These are phyloP conservation scores for Pilaira anomala DNA, from an alignment of 192 early-diverging fungal species.

Conservation along the genomic window DNA sequence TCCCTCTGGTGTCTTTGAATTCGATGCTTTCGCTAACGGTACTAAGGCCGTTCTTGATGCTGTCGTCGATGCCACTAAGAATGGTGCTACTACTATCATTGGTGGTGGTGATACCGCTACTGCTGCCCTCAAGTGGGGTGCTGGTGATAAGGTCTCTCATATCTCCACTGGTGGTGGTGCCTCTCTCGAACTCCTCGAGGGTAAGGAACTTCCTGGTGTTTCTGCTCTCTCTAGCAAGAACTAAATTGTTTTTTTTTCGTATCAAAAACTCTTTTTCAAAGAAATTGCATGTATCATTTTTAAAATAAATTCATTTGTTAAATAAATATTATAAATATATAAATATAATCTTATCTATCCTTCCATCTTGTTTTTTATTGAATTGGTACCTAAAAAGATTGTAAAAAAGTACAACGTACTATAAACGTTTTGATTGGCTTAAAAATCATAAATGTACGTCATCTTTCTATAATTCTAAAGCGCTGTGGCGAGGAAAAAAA, in stretches of 20 bases:
- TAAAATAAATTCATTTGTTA: too few species aligned
- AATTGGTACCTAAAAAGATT: too few species aligned
- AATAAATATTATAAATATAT: too few species aligned
- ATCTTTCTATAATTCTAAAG: too few species aligned
- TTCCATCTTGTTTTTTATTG: too few species aligned
- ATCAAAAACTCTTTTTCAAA: neutral
- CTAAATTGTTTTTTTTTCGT: neutral
- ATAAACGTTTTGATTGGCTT: too few species aligned
- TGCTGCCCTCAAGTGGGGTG: constrained; percentile 84
- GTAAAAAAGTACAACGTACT: too few species aligned
- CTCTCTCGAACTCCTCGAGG: constrained; percentile 92
- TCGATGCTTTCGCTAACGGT: constrained; percentile 85
- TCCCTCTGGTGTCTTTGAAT: constrained; percentile 97
- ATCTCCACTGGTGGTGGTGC: constrained; percentile 97
- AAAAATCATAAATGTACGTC: too few species aligned
- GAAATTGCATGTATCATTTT: too few species aligned
- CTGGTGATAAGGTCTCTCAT: constrained; percentile 86
- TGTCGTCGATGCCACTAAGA: constrained; percentile 75
- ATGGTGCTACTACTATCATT: constrained; percentile 87
- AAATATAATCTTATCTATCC: neutral
- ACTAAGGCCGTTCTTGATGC: constrained; percentile 85
- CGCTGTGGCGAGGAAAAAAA: too few species aligned
- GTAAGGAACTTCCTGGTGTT: constrained; percentile 83
- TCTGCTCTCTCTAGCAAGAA: constrained; percentile 61
- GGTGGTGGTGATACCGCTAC: constrained; percentile 99